Conservation (phyloP, 805 yeast genomes). For the Scheffersomyces amazonensis region DNA sequence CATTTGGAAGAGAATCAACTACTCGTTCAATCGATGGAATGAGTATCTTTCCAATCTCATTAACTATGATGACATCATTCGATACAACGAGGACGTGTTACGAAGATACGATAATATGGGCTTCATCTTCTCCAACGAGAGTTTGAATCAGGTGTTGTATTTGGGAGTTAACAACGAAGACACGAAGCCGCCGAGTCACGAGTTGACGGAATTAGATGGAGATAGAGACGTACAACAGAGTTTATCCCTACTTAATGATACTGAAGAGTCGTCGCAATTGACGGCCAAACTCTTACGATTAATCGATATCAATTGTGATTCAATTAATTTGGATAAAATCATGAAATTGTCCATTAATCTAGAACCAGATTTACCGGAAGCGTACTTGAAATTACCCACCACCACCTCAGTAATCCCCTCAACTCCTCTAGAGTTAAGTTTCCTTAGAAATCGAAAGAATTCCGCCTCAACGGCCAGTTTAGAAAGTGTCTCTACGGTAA, state of each 20-base stretch:
- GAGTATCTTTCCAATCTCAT: slow-evolving; percentile 55
- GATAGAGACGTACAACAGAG: no score
- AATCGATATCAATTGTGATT: slow-evolving; percentile 40
- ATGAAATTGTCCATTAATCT: slow-evolving; percentile 61
- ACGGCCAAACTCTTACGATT: slow-evolving; percentile 42
- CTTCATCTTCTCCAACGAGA: slow-evolving; percentile 41
- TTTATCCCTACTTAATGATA: no score
- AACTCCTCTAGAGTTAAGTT: slow-evolving; percentile 5
- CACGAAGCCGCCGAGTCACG: slow-evolving; percentile 9
- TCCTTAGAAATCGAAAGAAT: slow-evolving; percentile 1
- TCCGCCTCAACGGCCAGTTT: slow-evolving; percentile 1
- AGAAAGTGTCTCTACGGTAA: not conserved
- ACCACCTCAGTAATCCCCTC: not conserved
- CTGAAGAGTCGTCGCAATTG: slow-evolving; percentile 14
- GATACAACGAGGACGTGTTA: slow-evolving; percentile 39
- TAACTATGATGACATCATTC: slow-evolving; percentile 39
- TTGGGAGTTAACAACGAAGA: slow-evolving; percentile 37
- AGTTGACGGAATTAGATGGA: no score
- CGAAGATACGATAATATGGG: slow-evolving; percentile 40
- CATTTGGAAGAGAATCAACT: slow-evolving; percentile 63
- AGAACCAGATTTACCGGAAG: slow-evolving; percentile 58
- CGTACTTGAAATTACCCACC: slow-evolving; percentile 20
- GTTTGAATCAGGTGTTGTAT: slow-evolving; percentile 40
- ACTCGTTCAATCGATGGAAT: slow-evolving; percentile 81
- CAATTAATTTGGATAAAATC: slow-evolving; percentile 48